Evolutionary conservation across 2,329 filamentous ascomycete genomes (phyloP).

Genomic region (Aspergillus latus): DNA sequence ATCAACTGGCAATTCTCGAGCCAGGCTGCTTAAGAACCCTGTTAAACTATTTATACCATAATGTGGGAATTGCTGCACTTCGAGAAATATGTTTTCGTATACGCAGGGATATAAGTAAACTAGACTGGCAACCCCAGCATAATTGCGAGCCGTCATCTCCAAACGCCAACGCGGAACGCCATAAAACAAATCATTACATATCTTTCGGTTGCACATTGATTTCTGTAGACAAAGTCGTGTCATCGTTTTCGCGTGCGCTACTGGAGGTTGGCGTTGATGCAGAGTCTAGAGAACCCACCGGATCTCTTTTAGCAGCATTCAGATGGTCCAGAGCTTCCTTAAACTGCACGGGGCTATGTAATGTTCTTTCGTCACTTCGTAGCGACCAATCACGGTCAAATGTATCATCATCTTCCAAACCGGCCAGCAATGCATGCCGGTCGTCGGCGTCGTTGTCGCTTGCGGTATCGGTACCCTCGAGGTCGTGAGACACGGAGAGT

Average conservation of each 20-base stretch:
- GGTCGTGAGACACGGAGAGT: conserved; percentile 30
- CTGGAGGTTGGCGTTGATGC: conserved; percentile 24
- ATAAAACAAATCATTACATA: conserved; percentile 12
- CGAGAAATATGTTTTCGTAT: neutral
- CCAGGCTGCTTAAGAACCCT: too few species aligned
- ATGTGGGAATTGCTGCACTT: neutral
- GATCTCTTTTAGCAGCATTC: conserved; percentile 36
- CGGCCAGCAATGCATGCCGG: conserved; percentile 36
- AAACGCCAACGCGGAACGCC: conserved; percentile 15
- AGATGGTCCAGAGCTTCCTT: conserved; percentile 22
- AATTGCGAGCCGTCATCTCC: neutral
- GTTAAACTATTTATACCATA: too few species aligned
- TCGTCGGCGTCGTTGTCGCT: conserved; percentile 37
- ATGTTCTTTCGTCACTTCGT: conserved; percentile 15
- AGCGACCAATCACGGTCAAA: conserved; percentile 30
- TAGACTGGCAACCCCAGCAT: neutral
- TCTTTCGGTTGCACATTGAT: conserved; percentile 14
- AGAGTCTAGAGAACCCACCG: conserved; percentile 21
- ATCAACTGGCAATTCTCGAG: too few species aligned
- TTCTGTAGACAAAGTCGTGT: conserved; percentile 15
- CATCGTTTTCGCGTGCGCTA: conserved; percentile 20
- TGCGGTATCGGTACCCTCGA: conserved; percentile 31
- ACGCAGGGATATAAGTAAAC: neutral
- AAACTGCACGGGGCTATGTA: conserved; percentile 15
- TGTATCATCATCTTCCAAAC: conserved; percentile 35